Evolutionary conservation across 306 rosid species (phyloP), one percentile per base, ranked within the genome.

Genomic region (Pterocarpus santalinus): DNA sequence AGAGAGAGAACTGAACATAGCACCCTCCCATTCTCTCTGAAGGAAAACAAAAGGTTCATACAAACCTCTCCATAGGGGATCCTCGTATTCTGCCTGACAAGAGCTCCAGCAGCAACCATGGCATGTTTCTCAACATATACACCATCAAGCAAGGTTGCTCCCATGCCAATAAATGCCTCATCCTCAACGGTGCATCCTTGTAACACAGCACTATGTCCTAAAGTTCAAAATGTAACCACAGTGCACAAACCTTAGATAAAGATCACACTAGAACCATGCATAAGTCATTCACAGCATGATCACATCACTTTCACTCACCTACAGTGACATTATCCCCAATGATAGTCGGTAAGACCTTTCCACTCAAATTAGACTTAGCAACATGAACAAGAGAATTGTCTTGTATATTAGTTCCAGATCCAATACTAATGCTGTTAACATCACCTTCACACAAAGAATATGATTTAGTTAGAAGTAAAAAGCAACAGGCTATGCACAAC

Each of bases 61-160:
- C 91, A 81, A 75, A 95, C 99, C 97, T 95, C 97, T 80, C 99
- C 99, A 79, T 85, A 91, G 32, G 97, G 99, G 73, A 95, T 88
- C 81, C 95, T 91, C 43, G 97, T 90, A 79, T 93, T 93, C 86
- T 95, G 99, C 84, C 94, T 84, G 34, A 95, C 97, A 82, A 91
- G 97, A 71, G 99, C 99, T 82, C 99, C 97, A 39, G 97, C 97
- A 78, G 95, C 97, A 83, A 95, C 97, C 97, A 95, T 93, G 67
- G 97, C 95, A 76, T 95, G 91, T 80, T 86, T 95, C 87, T 93
- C 99, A 60, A 95, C 92, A 84, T 87, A 77, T 33, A 82, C 97
- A 72, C 97, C 99, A 86, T 95, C 99, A 66, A 95, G 99, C 83
- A 95, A 83, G 51, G 93, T 93, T 39, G 97, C 99, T 69, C 97